Conservation (phyloP, 257 asterid species). For the Penstemon newberryi region DNA sequence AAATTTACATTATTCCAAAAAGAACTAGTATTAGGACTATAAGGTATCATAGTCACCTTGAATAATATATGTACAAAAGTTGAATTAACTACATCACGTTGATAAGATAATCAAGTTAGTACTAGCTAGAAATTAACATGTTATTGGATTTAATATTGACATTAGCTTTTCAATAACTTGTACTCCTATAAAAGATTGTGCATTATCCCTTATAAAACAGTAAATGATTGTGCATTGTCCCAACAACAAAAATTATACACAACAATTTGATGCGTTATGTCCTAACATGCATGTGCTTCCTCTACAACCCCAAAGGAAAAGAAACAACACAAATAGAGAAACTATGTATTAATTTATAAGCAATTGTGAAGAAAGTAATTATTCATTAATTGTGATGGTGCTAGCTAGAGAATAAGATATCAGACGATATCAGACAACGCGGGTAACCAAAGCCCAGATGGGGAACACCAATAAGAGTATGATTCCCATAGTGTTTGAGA, state of each 20-base stretch:
- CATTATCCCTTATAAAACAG: no score
- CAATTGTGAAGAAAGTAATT: background rate
- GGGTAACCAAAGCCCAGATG: constrained; percentile 67
- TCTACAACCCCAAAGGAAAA: background rate
- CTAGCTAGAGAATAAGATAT: background rate
- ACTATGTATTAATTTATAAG: background rate
- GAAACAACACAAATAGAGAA: background rate
- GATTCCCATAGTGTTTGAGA: constrained; percentile 86
- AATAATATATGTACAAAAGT: no score
- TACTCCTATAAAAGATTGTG: no score
- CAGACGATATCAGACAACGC: constrained; percentile 28
- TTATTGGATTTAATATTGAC: no score
- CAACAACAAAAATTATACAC: background rate
- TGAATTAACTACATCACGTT: no score
- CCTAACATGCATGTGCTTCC: background rate
- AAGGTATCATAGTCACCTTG: no score
- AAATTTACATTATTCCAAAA: no score
- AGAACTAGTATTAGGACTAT: no score
- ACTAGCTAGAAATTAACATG: no score
- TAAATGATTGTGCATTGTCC: no score
- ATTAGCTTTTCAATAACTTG: no score
- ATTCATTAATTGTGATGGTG: background rate
- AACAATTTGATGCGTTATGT: background rate
- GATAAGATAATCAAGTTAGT: no score
- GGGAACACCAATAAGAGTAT: constrained; percentile 73